Conservation (phyloP, 2,329 filamentous ascomycete species). For the Ciborinia camelliae region DNA sequence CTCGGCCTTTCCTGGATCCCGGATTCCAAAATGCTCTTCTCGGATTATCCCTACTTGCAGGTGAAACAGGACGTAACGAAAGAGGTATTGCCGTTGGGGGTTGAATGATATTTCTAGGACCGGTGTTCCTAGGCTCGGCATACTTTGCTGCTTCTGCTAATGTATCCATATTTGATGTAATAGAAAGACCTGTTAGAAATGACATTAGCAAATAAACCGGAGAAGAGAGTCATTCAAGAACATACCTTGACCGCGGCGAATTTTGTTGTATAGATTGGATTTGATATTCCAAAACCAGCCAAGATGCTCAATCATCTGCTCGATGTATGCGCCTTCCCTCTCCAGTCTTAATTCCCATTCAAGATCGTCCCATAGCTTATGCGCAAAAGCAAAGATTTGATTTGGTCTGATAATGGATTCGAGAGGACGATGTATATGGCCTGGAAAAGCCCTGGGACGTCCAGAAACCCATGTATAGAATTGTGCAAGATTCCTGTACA, state of each 20-base stretch:
- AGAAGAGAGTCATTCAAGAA: not conserved
- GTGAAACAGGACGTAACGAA: not conserved
- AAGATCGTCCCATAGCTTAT: conserved; percentile 4
- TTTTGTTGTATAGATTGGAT: not conserved
- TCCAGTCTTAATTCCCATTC: not conserved
- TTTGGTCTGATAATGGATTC: too few relatives aligned
- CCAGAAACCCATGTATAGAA: not conserved
- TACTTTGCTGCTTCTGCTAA: not conserved
- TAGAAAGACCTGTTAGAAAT: not conserved
- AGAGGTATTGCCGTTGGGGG: not conserved
- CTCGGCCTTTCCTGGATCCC: not conserved
- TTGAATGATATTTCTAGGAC: not conserved
- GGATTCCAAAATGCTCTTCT: not conserved
- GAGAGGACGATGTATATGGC: too few relatives aligned
- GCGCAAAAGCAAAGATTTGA: not conserved
- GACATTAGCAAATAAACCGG: not conserved
- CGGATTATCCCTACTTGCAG: not conserved
- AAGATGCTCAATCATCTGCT: not conserved
- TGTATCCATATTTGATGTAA: not conserved
- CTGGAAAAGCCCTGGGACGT: not conserved
- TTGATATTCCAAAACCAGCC: conserved; percentile 8
- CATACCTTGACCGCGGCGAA: not conserved
- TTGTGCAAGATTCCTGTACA: not conserved
- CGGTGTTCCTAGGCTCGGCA: not conserved
- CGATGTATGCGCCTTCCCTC: not conserved